Evolutionary conservation across 2,329 filamentous ascomycete species (phyloP).

Genomic region (Cordyceps militaris): DNA sequence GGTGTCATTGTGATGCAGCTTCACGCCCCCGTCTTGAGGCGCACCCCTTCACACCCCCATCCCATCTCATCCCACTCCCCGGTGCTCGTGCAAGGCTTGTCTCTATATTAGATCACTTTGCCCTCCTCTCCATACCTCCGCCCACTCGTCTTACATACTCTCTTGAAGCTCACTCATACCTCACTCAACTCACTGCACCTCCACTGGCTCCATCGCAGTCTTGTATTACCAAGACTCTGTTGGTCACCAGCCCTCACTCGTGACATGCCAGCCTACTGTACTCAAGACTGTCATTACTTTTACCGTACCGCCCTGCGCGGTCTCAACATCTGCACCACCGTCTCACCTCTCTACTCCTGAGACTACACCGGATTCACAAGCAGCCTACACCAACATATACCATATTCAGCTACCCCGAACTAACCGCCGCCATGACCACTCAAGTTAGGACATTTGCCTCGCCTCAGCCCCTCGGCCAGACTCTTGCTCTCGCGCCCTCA

Average conservation of each 20-base stretch:
- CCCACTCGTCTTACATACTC: neutral
- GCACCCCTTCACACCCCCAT: slow-evolving; percentile 6
- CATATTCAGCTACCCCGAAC: slow-evolving; percentile 1
- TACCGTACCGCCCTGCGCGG: slow-evolving; percentile 84
- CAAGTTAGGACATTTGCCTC: slow-evolving; percentile 41
- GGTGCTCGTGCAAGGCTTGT: neutral
- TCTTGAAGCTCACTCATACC: neutral
- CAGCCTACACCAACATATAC: neutral
- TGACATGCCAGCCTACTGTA: slow-evolving; percentile 70
- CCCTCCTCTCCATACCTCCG: neutral
- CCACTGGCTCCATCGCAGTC: slow-evolving; percentile 2
- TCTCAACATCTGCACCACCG: slow-evolving; percentile 70
- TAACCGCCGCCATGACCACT: slow-evolving; percentile 26
- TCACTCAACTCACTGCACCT: neutral
- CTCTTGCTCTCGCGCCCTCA: slow-evolving; percentile 47
- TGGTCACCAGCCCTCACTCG: slow-evolving; percentile 1
- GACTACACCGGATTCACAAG: neutral
- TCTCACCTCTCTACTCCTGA: slow-evolving; percentile 69
- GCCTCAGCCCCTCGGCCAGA: slow-evolving; percentile 66
- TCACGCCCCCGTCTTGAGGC: slow-evolving; percentile 5
- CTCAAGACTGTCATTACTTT: slow-evolving; percentile 89
- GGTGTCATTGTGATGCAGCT: neutral
- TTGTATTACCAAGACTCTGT: slow-evolving; percentile 6
- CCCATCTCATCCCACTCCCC: slow-evolving; percentile 3
- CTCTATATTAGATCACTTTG: slow-evolving; percentile 2